Evolutionary conservation across 768 basidiomycete genomes (phyloP).

Genomic region (Sistotremastrum suecicum): DNA sequence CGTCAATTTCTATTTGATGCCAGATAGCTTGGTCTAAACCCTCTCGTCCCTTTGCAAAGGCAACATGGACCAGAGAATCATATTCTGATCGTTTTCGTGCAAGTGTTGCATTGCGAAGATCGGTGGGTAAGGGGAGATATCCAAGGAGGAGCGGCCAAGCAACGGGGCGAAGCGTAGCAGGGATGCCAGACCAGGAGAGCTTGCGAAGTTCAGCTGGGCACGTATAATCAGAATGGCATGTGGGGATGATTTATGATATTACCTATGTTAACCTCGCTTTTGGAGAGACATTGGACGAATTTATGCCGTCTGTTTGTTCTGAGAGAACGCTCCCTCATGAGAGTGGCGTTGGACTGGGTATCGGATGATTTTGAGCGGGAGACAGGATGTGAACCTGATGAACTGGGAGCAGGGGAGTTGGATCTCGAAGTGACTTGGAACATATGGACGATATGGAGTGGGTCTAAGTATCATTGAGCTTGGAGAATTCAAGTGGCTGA

Average conservation of each 20-base stretch:
- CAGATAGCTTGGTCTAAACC: constrained; percentile 93
- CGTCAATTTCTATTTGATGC: constrained; percentile 99
- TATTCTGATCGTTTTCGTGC: constrained; percentile 88
- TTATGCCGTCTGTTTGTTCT: constrained; percentile 66
- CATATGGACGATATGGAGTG: background rate
- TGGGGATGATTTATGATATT: too few relatives aligned
- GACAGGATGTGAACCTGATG: background rate
- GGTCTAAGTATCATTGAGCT: constrained; percentile 6
- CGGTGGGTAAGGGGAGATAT: constrained; percentile 76
- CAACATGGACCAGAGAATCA: constrained; percentile 71
- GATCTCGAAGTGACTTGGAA: constrained; percentile 28
- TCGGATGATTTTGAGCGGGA: constrained; percentile 14
- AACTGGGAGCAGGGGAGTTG: too few relatives aligned
- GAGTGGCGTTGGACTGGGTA: constrained; percentile 27
- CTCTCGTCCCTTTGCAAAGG: constrained; percentile 76
- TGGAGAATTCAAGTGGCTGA: constrained; percentile 5
- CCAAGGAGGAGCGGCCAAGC: constrained; percentile 93
- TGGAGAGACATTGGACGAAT: constrained; percentile 65
- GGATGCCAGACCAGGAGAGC: constrained; percentile 91
- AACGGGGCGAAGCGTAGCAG: constrained; percentile 72
- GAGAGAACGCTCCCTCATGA: constrained; percentile 63
- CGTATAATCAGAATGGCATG: background rate
- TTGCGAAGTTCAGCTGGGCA: constrained; percentile 66
- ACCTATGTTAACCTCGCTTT: constrained; percentile 76
- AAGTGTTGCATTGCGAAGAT: constrained; percentile 63